Evolutionary conservation across 495 filamentous ascomycete species (phyloP).

Genomic region (Lasiosphaeris hirsuta): DNA sequence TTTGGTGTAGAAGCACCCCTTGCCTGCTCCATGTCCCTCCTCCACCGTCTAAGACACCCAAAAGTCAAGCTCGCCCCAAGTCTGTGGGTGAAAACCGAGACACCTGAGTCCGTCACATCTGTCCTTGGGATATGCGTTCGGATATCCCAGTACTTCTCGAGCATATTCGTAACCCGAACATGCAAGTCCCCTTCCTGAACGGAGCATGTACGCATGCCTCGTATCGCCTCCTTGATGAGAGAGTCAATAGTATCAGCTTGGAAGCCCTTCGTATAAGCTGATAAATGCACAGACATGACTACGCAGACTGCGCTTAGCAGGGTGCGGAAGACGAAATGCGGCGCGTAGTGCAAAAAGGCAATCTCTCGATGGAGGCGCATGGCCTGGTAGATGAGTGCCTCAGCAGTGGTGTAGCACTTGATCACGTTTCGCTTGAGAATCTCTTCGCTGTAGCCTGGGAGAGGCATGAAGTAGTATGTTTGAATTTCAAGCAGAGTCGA

Average conservation of each 20-base stretch:
- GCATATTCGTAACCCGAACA: constrained; percentile 31
- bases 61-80: constrained; percentile 40
- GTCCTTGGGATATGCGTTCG: constrained; percentile 16
- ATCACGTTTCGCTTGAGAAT: constrained; percentile 40
- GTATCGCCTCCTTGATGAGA: constrained; percentile 22
- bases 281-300: constrained; percentile 38
- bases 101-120: constrained; percentile 15
- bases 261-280: constrained; percentile 28
- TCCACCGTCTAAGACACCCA: constrained; percentile 40
- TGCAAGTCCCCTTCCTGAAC: constrained; percentile 33
- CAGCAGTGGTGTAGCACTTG: constrained; percentile 40
- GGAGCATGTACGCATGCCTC: constrained; percentile 22
- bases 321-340: constrained; percentile 41
- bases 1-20: constrained; percentile 17
- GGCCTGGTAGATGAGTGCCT: constrained; percentile 29
- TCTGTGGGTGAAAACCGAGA: constrained; percentile 31
- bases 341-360: constrained; percentile 37
- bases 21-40: constrained; percentile 30
- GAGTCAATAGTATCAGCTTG: constrained; percentile 18
- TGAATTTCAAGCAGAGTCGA: constrained; percentile 44
- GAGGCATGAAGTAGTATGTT: constrained; percentile 44
- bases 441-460: constrained; percentile 30
- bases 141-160: constrained; percentile 35
- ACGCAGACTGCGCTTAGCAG: constrained; percentile 35
- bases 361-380: constrained; percentile 29